phyloP scores from a whole-genome alignment of 441 rosid genomes.

The Mallotus repandus region DNA sequence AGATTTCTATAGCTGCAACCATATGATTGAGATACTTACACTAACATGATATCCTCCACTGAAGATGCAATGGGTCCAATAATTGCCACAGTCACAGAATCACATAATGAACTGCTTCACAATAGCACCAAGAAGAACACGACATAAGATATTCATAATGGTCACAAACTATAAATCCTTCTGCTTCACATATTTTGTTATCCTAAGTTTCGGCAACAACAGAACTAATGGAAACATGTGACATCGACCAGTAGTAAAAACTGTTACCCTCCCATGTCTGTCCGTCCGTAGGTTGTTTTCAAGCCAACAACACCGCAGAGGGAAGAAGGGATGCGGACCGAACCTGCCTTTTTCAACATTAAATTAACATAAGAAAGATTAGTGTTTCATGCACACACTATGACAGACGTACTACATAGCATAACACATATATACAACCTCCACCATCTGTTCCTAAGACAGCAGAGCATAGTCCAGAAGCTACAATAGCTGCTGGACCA shows the following conservation, averaged over 20 bases:
- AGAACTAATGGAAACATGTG: neutral
- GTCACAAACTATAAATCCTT: neutral
- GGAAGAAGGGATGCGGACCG: slow-evolving; percentile 75
- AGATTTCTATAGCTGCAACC: neutral
- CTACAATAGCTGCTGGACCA: too few species aligned
- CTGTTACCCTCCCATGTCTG: slow-evolving; percentile 67
- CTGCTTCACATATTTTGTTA: neutral
- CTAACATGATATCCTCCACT: slow-evolving; percentile 69
- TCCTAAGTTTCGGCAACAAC: neutral
- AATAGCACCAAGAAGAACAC: slow-evolving; percentile 11
- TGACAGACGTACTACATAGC: too few species aligned
- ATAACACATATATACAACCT: too few species aligned
- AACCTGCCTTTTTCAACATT: slow-evolving; percentile 51
- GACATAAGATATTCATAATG: neutral
- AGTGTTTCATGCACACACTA: slow-evolving; percentile 6
- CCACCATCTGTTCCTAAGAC: too few species aligned
- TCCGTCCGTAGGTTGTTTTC: slow-evolving; percentile 84
- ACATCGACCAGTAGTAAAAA: neutral
- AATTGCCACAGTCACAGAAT: slow-evolving; percentile 65
- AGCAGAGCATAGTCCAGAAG: too few species aligned
- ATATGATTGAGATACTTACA: slow-evolving; percentile 49
- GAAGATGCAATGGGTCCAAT: slow-evolving; percentile 84
- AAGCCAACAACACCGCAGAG: slow-evolving; percentile 88
- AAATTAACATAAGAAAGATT: slow-evolving; percentile 20
- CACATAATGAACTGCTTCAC: slow-evolving; percentile 53